These are phyloP conservation scores for Lepiota subincarnata DNA, from an alignment of 768 basidiomycete species.

Conservation along the genomic window DNA sequence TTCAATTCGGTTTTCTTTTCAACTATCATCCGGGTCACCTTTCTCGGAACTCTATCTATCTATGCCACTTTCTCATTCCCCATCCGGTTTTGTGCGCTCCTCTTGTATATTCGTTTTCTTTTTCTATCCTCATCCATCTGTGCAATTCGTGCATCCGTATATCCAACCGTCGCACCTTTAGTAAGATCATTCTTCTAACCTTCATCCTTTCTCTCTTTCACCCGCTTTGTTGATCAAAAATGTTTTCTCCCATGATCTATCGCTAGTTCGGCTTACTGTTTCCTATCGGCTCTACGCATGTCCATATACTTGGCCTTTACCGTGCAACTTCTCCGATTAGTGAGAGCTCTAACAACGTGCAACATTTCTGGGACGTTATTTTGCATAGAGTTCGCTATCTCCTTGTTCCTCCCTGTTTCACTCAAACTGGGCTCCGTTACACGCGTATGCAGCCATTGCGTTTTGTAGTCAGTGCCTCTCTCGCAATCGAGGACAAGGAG, in stretches of 20 bases:
- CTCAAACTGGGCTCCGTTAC: too few species aligned
- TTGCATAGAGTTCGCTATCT: too few species aligned
- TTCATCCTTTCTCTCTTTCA: background rate
- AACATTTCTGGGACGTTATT: too few species aligned
- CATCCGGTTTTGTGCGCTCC: background rate
- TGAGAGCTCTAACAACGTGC: too few species aligned
- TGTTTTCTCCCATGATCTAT: conserved; percentile 5
- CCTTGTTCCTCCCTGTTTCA: too few species aligned
- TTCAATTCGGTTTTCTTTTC: background rate
- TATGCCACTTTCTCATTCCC: background rate
- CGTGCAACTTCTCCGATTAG: too few species aligned
- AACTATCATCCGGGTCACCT: background rate
- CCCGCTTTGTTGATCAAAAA: conserved; percentile 5
- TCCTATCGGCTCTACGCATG: too few species aligned
- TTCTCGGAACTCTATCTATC: background rate
- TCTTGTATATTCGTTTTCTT: too few species aligned
- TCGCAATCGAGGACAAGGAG: too few species aligned
- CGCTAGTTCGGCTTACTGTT: background rate
- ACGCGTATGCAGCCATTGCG: too few species aligned
- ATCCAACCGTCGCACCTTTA: background rate
- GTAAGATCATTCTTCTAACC: background rate
- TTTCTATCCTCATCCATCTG: background rate
- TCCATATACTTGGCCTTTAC: too few species aligned
- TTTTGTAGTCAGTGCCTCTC: too few species aligned
- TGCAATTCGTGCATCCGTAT: conserved; percentile 2